These are phyloP conservation scores for Sclerotinia minor DNA, from an alignment of 2,329 filamentous ascomycete genomes.

Conservation along the genomic window DNA sequence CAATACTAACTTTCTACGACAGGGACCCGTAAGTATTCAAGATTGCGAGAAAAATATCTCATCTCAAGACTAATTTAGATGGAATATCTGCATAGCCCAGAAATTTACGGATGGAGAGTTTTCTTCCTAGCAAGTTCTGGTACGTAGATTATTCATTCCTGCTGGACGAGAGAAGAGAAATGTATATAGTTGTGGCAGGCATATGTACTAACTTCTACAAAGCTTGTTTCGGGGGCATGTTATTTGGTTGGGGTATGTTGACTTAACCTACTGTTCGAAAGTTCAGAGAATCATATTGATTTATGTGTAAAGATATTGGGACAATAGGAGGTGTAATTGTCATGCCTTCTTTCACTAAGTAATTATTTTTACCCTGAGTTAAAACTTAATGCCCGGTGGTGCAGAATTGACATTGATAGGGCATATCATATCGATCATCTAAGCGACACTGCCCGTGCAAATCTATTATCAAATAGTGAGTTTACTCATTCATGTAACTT, in stretches of 20 bases:
- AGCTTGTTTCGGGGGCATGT: conserved; percentile 67
- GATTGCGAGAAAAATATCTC: too few species aligned
- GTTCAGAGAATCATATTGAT: not conserved
- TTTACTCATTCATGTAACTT: not conserved
- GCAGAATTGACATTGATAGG: conserved; percentile 37
- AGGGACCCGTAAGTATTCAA: conserved; percentile 22
- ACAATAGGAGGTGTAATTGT: conserved; percentile 76
- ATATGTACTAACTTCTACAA: not conserved
- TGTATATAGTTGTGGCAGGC: not conserved
- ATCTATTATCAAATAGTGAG: conserved; percentile 55
- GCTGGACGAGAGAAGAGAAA: not conserved
- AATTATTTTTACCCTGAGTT: conserved; percentile 32
- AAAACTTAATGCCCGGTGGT: too few species aligned
- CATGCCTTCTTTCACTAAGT: conserved; percentile 61
- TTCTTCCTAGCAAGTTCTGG: conserved; percentile 56
- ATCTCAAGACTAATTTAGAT: not conserved
- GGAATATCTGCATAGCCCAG: conserved; percentile 30
- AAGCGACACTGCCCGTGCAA: conserved; percentile 43
- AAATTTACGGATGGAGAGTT: conserved; percentile 58
- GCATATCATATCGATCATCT: conserved; percentile 43
- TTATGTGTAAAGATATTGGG: conserved; percentile 56
- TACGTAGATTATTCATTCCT: conserved; percentile 22
- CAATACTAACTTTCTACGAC: not conserved
- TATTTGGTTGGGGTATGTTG: conserved; percentile 53
- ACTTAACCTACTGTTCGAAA: not conserved